Evolutionary conservation across 2,329 filamentous ascomycete genomes (phyloP).

Genomic region (Rachicladosporium sp.): DNA sequence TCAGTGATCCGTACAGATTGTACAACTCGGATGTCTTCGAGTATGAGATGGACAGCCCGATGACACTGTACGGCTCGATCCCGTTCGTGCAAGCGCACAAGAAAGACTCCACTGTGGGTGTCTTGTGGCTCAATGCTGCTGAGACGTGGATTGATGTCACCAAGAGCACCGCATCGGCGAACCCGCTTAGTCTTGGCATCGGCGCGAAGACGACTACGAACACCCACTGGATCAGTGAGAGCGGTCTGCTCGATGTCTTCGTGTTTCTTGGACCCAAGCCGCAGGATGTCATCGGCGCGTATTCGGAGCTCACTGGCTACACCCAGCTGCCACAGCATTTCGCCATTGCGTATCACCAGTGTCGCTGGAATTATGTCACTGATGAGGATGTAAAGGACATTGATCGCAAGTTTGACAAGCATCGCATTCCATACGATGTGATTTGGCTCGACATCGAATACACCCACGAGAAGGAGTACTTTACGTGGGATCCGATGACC

Average conservation of each 20-base stretch:
- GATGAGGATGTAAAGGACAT: conserved; percentile 96
- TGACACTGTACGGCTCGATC: conserved; percentile 96
- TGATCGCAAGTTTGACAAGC: conserved; percentile 89
- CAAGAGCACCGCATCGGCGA: conserved; percentile 61
- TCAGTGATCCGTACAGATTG: conserved; percentile 79
- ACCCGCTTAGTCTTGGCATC: conserved; percentile 64
- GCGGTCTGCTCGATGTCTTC: conserved; percentile 80
- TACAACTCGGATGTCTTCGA: conserved; percentile 98
- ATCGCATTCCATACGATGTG: conserved; percentile 91
- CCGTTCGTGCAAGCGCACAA: conserved; percentile 96
- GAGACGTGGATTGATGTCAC: conserved; percentile 96
- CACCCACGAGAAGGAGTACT: conserved; percentile 93
- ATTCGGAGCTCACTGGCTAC: conserved; percentile 81
- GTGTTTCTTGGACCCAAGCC: conserved; percentile 86
- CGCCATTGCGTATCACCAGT: conserved; percentile 88
- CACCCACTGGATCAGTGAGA: conserved; percentile 95
- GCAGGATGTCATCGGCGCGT: conserved; percentile 66
- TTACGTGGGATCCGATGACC: conserved; percentile 85
- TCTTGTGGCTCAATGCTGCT: conserved; percentile 95
- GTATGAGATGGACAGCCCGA: conserved; percentile 91
- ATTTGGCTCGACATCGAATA: conserved; percentile 99
- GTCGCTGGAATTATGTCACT: conserved; percentile 96
- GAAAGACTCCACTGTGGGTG: conserved; percentile 82
- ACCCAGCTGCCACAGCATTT: conserved; percentile 88
- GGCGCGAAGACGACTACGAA: conserved; percentile 61